Evolutionary conservation across 169 alveolate genomes (phyloP).

Genomic region (Cryptosporidium muris): DNA sequence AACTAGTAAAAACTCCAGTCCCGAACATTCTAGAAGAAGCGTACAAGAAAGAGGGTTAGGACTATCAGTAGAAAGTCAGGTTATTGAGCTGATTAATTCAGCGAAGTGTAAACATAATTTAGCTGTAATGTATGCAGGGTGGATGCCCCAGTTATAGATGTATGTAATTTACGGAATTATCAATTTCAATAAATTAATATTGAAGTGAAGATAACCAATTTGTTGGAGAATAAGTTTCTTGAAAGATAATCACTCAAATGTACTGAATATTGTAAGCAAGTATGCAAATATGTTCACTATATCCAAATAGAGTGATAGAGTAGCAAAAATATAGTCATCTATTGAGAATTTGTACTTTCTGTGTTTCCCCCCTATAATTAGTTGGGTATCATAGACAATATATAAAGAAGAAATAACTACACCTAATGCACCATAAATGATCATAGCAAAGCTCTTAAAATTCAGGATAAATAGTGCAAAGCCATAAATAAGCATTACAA

Average conservation of each 20-base stretch:
- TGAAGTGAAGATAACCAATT: too few relatives aligned
- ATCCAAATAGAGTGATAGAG: slow-evolving; percentile 88
- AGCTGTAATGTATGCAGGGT: slow-evolving; percentile 94
- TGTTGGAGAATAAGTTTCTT: too few relatives aligned
- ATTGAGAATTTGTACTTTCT: slow-evolving; percentile 84
- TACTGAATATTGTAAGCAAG: slow-evolving; percentile 68
- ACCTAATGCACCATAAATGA: slow-evolving; percentile 77
- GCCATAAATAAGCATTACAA: slow-evolving; percentile 72
- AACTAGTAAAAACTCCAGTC: slow-evolving; percentile 77
- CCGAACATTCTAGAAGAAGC: slow-evolving; percentile 83
- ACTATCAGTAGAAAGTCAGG: slow-evolving; percentile 80
- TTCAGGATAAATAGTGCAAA: slow-evolving; percentile 72
- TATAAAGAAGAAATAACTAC: slow-evolving; percentile 85
- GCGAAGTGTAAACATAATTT: slow-evolving; percentile 92
- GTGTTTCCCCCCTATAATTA: slow-evolving; percentile 89
- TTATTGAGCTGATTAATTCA: slow-evolving; percentile 86
- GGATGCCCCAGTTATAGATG: slow-evolving; percentile 88
- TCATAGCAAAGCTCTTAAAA: slow-evolving; percentile 58
- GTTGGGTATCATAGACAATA: slow-evolving; percentile 88
- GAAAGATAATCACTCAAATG: slow-evolving; percentile 20
- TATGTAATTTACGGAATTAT: too few relatives aligned
- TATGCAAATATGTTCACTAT: slow-evolving; percentile 85
- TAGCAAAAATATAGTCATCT: slow-evolving; percentile 93
- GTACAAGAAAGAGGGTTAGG: slow-evolving; percentile 78
- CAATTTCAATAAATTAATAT: too few relatives aligned